These are phyloP conservation scores for Gigaspora rosea DNA, from an alignment of 192 early-diverging fungal genomes.

Conservation along the genomic window DNA sequence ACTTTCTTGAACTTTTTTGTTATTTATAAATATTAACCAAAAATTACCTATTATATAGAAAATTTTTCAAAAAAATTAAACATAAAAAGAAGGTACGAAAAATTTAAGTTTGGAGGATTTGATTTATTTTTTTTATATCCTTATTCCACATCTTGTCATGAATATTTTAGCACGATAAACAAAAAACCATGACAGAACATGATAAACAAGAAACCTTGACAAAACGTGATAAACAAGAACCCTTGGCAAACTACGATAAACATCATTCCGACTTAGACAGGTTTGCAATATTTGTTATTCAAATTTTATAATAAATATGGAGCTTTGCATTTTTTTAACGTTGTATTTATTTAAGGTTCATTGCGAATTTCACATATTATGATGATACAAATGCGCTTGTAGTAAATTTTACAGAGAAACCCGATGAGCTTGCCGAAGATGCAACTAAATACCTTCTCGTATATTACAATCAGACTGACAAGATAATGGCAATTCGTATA, in stretches of 20 bases:
- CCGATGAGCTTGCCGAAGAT: not conserved
- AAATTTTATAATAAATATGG: not conserved
- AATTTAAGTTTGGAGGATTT: not conserved
- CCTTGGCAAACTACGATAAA: not conserved
- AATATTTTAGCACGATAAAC: not conserved
- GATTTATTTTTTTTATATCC: not conserved
- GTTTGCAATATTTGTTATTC: not conserved
- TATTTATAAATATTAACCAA: conserved; percentile 1
- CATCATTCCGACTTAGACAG: not conserved
- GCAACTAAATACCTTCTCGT: not conserved
- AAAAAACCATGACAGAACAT: not conserved
- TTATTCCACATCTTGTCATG: not conserved
- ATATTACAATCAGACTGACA: not conserved
- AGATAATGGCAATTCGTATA: not conserved
- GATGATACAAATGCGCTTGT: not conserved
- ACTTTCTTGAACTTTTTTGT: not conserved
- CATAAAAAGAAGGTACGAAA: not conserved
- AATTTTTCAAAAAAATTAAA: not conserved
- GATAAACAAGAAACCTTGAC: not conserved
- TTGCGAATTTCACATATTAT: not conserved
- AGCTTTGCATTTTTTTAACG: not conserved
- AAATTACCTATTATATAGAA: not conserved
- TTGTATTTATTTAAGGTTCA: not conserved
- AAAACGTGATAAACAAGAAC: not conserved
- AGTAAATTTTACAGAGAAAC: not conserved